phyloP scores from a whole-genome alignment of 2,329 filamentous ascomycete genomes.

The Botryotinia convoluta region DNA sequence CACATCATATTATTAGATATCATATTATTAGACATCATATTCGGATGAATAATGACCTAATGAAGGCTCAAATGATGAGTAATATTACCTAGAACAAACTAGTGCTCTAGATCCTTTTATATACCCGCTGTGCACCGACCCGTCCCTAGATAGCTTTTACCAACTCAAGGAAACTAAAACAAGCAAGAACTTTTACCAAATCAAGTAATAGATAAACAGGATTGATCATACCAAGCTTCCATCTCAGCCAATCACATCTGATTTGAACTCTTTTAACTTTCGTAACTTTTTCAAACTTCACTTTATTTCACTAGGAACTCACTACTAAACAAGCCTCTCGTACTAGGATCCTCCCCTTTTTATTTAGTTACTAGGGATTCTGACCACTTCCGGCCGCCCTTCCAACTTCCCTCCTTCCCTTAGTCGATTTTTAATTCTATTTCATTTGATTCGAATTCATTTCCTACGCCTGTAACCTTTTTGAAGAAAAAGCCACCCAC shows the following conservation, averaged over 20 bases:
- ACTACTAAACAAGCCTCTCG: background rate
- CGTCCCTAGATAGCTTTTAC: background rate
- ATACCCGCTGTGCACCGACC: background rate
- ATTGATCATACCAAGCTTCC: background rate
- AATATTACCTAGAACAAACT: background rate
- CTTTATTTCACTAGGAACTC: background rate
- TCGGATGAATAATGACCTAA: background rate
- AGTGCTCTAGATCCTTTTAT: fast-evolving
- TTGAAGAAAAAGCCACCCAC: constrained; percentile 16
- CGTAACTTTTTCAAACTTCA: background rate
- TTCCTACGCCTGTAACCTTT: background rate
- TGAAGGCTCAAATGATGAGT: background rate
- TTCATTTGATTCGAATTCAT: background rate
- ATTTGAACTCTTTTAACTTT: background rate
- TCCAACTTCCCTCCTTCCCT: background rate
- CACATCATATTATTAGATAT: too few species aligned
- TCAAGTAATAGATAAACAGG: background rate
- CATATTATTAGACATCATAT: too few species aligned
- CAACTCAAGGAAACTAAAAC: background rate
- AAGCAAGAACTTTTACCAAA: background rate
- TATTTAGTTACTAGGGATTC: too few species aligned
- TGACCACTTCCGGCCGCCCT: background rate
- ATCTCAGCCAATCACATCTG: background rate
- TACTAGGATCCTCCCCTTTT: constrained; percentile 11
- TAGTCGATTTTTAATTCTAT: background rate